Base-by-base conservation (phyloP, 2,329 filamentous ascomycete genomes). In the Mollisia scopiformis region DNA sequence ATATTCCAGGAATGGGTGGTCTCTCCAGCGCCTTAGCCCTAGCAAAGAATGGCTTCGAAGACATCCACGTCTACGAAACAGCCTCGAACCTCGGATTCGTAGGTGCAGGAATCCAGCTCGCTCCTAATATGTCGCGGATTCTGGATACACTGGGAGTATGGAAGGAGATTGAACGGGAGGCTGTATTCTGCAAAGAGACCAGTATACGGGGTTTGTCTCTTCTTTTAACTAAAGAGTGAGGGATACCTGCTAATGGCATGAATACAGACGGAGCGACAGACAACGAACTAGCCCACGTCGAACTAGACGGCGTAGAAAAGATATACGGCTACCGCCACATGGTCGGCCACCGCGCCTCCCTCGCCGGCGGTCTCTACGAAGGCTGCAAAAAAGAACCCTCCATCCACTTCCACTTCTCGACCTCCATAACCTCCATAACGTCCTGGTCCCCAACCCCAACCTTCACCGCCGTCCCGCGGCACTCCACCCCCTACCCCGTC, bases 71-170 rank as follows among this genome's bases (percentile, higher is more conserved):
- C 55, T 94, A 87, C 73, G 91, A 94, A 73, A 84, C 82, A 33
- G 90, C 90, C 0, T 84, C 88, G 3, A 84, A 87, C 65, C 81
- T 94, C 3, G 91, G 90, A 5, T 94, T 94, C 69, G 90, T 94
- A 1, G 92, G 92, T 21, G 92, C 92, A 1, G 92, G 92, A 5
- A 94, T 95, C 66, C 92, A 96, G 73, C 81, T 94, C 60, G 90
- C 91, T 0, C 91, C 91, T 0, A 96, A 95, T 67, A 90, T 94
- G 83, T 87, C 88, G 2, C 84, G 90, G 1, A 89, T 95, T 7
- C 81, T 95, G 14, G 88, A 92, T 71, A 79, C 82, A 16, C 78
- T 93, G 35, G 91, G 88, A 8, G 89, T 89, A 60, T 94, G 91
- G 90, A 76, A 82, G 21, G 80, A 82, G 16, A 91, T 95, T 64